phyloP scores from a whole-genome alignment of 305 asterid species.

The Fraxinus angustifolia region DNA sequence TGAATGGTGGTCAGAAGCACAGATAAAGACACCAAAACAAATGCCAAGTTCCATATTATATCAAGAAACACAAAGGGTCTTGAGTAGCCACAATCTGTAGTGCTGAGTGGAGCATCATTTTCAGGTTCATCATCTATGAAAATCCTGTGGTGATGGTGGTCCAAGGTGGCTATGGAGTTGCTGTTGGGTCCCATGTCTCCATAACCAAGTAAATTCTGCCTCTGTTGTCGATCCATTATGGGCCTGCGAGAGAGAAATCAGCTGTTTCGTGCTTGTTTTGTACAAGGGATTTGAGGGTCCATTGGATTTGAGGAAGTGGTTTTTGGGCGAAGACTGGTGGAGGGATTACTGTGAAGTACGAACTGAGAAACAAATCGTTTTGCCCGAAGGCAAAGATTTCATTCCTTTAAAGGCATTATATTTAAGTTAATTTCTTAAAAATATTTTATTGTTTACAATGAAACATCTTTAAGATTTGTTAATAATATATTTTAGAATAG shows the following conservation, averaged over 20 bases:
- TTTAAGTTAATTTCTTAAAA: background rate
- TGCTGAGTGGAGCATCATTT: constrained; percentile 10
- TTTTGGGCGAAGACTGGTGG: constrained; percentile 12
- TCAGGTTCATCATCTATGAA: constrained; percentile 27
- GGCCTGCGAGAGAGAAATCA: background rate
- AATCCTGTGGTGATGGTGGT: constrained; percentile 28
- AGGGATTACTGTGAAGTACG: background rate
- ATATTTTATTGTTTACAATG: too few relatives aligned
- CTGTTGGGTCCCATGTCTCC: constrained; percentile 20
- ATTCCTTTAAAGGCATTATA: background rate
- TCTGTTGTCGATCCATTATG: constrained; percentile 38
- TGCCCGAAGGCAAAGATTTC: background rate
- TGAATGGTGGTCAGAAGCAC: constrained; percentile 47
- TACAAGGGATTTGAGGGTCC: background rate
- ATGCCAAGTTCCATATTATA: constrained; percentile 75
- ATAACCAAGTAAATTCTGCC: constrained; percentile 20
- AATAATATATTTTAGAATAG: too few relatives aligned
- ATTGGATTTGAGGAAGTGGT: background rate
- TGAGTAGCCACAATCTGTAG: constrained; percentile 42
- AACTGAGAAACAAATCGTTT: background rate
- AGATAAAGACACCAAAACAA: constrained; percentile 53
- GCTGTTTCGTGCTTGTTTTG: background rate
- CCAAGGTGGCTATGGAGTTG: constrained; percentile 28
- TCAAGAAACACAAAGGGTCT: constrained; percentile 73
- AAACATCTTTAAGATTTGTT: too few relatives aligned